A percentile compares a stretch with the other conserved stretches of the same genome.
phyloP scores from a whole-genome alignment of 2,329 filamentous ascomycete species.

The Cladophialophora chaetospira region DNA sequence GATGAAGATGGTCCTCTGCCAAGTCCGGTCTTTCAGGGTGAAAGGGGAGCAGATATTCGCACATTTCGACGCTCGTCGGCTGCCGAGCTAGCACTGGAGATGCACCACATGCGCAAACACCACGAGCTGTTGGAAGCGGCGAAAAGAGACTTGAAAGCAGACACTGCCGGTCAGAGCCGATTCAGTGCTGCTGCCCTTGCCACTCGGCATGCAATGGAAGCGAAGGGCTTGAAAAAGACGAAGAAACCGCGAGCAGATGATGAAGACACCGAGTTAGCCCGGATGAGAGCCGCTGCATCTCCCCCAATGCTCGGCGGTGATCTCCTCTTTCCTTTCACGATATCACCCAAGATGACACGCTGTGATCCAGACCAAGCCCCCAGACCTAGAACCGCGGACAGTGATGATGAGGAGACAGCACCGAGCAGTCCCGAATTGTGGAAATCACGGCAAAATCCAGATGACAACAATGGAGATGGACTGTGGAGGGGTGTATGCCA shows the following conservation, averaged over 20 bases:
- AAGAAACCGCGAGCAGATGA: slow-evolving; percentile 28
- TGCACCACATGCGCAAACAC: slow-evolving; percentile 78
- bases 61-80: slow-evolving; percentile 48
- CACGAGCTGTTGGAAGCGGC: slow-evolving; percentile 64
- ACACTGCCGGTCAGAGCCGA: slow-evolving; percentile 37
- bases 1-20: slow-evolving; percentile 37
- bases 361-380: slow-evolving; percentile 73
- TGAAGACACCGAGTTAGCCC: slow-evolving; percentile 44
- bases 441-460: slow-evolving; percentile 33
- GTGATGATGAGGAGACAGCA: slow-evolving; percentile 56
- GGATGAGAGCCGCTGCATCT: slow-evolving; percentile 60
- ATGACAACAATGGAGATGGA: slow-evolving; percentile 25
- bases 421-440: slow-evolving; percentile 40
- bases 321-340: slow-evolving; percentile 76
- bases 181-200: slow-evolving; percentile 39
- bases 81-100: slow-evolving; percentile 65
- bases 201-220: slow-evolving; percentile 31
- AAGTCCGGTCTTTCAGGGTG: slow-evolving; percentile 33
- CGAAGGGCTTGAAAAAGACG: slow-evolving; percentile 21
- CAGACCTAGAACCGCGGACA: slow-evolving; percentile 54
- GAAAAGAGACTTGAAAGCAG: slow-evolving; percentile 44
- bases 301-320: slow-evolving; percentile 89
- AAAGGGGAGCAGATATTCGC: slow-evolving; percentile 35
- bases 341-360: slow-evolving; percentile 79
- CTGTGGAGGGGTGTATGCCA: slow-evolving; percentile 38